Conservation (phyloP, 1,139 yeast species). For the Candida sanyaensis region DNA sequence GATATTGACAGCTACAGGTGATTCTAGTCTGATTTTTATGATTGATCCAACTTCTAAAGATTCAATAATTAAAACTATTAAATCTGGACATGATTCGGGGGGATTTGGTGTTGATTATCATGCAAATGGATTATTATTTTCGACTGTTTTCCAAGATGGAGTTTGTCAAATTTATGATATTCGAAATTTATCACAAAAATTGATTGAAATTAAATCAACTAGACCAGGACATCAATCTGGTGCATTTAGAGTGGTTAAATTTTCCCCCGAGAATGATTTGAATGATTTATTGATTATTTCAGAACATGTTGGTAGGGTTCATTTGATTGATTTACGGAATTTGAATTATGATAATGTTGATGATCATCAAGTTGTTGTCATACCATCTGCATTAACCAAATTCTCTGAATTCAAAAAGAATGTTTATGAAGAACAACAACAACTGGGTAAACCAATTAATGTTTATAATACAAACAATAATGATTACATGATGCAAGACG, state of each 20-base stretch:
- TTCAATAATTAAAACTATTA: constrained; percentile 31
- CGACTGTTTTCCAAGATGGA: constrained; percentile 87
- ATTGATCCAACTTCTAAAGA: constrained; percentile 32
- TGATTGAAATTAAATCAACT: constrained; percentile 60
- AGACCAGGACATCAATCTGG: constrained; percentile 59
- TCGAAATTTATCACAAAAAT: constrained; percentile 55
- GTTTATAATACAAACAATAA: constrained; percentile 1
- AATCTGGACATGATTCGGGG: constrained; percentile 73
- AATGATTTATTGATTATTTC: constrained; percentile 76
- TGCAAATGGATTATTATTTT: constrained; percentile 69
- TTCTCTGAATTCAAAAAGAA: constrained; percentile 30
- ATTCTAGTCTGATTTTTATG: constrained; percentile 38
- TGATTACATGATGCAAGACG: constrained; percentile 5
- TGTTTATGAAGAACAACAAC: constrained; percentile 4
- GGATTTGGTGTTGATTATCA: constrained; percentile 87
- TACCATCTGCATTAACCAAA: constrained; percentile 48
- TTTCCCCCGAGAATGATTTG: constrained; percentile 57
- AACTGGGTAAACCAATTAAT: constrained; percentile 3
- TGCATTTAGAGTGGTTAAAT: constrained; percentile 69
- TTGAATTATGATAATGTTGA: constrained; percentile 44
- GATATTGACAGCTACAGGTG: constrained; percentile 44
- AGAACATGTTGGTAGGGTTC: constrained; percentile 87
- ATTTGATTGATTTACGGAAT: constrained; percentile 75
- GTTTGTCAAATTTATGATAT: constrained; percentile 74
- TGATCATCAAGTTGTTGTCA: constrained; percentile 70